These are phyloP conservation scores for Oryza meridionalis DNA, from an alignment of 176 grass and related monocot genomes.

Conservation along the genomic window DNA sequence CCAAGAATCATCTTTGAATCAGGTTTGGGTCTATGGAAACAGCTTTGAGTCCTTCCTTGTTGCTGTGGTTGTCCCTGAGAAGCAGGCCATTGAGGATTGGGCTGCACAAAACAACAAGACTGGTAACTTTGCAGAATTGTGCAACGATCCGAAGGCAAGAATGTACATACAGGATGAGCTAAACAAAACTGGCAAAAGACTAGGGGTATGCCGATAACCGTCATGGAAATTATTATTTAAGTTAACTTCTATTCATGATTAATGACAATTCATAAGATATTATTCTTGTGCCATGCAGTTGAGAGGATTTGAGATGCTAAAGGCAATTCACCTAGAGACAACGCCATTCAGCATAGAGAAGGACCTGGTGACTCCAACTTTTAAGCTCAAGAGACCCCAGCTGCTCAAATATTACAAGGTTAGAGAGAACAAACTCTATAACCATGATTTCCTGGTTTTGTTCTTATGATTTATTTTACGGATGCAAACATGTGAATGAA, in stretches of 20 bases:
- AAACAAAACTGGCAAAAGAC: constrained; percentile 70
- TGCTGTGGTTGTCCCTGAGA: constrained; percentile 85
- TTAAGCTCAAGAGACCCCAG: constrained; percentile 91
- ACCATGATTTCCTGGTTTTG: neutral
- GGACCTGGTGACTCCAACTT: constrained; percentile 88
- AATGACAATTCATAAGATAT: neutral
- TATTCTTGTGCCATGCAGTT: constrained; percentile 49
- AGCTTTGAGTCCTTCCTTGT: constrained; percentile 95
- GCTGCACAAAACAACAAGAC: constrained; percentile 55
- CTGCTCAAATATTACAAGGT: constrained; percentile 91
- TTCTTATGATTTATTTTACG: neutral
- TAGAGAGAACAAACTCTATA: neutral
- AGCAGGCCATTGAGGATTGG: constrained; percentile 72
- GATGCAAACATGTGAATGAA: neutral
- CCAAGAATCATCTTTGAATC: neutral
- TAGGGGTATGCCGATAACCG: constrained; percentile 40
- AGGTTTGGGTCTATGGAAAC: constrained; percentile 97
- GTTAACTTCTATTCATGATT: neutral
- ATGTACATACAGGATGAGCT: constrained; percentile 73
- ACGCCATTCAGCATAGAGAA: constrained; percentile 86
- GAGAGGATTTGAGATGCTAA: constrained; percentile 97
- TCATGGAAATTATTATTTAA: neutral
- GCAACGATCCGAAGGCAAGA: constrained; percentile 65
- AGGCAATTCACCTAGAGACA: constrained; percentile 70
- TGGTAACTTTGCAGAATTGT: constrained; percentile 59